phyloP scores from a whole-genome alignment of 2,329 filamentous ascomycete species.

The Laburnicola sp. region DNA sequence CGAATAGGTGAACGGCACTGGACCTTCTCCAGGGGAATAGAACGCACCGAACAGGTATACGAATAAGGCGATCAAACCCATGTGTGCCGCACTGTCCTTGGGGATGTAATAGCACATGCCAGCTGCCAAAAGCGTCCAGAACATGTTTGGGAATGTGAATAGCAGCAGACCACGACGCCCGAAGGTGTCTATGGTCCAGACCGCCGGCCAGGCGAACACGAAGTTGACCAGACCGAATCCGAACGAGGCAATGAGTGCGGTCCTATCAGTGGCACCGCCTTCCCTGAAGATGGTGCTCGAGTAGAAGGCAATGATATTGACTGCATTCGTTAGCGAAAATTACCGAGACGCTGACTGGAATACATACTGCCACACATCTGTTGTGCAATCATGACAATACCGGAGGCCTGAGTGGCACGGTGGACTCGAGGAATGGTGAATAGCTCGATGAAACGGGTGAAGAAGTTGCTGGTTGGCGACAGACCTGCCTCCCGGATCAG shows the following conservation, averaged over 20 bases:
- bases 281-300: conserved; percentile 55
- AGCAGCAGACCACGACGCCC: conserved; percentile 33
- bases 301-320: conserved; percentile 57
- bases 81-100: conserved; percentile 19
- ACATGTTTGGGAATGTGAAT: conserved; percentile 50
- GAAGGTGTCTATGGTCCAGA: conserved; percentile 46
- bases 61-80: conserved; percentile 38
- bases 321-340: conserved; percentile 15
- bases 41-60: conserved; percentile 56
- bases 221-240: conserved; percentile 60
- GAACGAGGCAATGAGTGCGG: conserved; percentile 58
- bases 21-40: conserved; percentile 36
- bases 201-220: conserved; percentile 46
- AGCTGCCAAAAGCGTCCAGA: conserved; percentile 33
- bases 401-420: conserved; percentile 74
- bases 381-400: conserved; percentile 73
- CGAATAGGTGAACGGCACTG: conserved; percentile 33
- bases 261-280: conserved; percentile 48
- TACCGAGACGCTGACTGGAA: conserved; percentile 30
- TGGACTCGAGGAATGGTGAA: conserved; percentile 71
- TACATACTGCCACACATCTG: conserved; percentile 60
- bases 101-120: conserved; percentile 16
- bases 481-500: conserved; percentile 39
- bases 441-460: conserved; percentile 55
- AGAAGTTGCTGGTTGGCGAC: conserved; percentile 43